phyloP scores from a whole-genome alignment of 495 filamentous ascomycete genomes.

The Hypoxylon fuscum region DNA sequence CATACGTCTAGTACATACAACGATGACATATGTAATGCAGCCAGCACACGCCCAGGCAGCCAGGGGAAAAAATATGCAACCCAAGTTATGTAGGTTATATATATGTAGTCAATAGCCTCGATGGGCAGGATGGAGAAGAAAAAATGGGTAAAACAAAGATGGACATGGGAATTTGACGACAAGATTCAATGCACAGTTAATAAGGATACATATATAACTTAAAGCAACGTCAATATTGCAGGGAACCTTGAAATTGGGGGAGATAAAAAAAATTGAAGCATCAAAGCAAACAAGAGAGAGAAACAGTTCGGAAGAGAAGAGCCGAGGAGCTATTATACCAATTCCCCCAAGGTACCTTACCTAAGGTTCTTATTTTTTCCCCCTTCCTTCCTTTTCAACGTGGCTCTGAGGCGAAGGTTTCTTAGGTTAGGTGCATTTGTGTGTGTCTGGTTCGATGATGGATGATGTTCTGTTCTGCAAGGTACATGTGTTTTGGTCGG shows the following conservation, averaged over 20 bases:
- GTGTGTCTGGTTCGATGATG: too few relatives aligned
- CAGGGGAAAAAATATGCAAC: conserved; percentile 28
- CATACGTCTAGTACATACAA: conserved; percentile 4
- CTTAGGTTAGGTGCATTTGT: too few relatives aligned
- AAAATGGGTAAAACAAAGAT: conserved; percentile 30
- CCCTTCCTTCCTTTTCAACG: conserved; percentile 2
- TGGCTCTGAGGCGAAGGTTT: conserved; percentile 30
- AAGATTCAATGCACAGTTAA: conserved; percentile 23
- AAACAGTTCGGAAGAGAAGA: conserved; percentile 6
- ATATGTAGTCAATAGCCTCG: conserved; percentile 1
- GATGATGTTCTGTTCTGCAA: conserved; percentile 9
- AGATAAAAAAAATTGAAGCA: background rate
- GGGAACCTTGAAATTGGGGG: background rate
- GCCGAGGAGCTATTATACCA: conserved; percentile 15
- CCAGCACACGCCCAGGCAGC: conserved; percentile 29
- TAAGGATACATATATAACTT: conserved; percentile 5
- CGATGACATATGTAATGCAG: conserved; percentile 29
- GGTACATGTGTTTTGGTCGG: conserved; percentile 10
- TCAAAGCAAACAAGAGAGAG: conserved; percentile 1
- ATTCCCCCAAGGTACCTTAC: background rate
- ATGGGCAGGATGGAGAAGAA: conserved; percentile 9
- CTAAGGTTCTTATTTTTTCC: conserved; percentile 1
- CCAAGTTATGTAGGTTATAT: conserved; percentile 5
- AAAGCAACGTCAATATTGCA: background rate
- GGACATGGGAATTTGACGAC: conserved; percentile 23